A percentile compares a stretch with the other conserved stretches of the same genome.
Conservation (phyloP, 176 grass and related monocot genomes). For the Ananas comosus region DNA sequence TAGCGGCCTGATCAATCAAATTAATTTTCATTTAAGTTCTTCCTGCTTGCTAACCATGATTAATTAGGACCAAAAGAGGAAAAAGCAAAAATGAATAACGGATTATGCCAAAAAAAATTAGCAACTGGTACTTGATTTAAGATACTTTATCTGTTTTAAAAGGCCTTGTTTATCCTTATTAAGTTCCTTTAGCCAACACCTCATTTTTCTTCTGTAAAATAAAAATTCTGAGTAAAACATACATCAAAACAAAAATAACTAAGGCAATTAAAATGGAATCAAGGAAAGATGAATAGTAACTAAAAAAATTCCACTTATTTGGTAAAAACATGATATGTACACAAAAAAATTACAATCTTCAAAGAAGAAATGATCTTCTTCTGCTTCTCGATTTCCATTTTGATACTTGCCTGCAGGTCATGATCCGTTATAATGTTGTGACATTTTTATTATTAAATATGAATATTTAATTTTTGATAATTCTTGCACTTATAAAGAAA, state of each 20-base stretch:
- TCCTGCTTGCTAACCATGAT: slow-evolving; percentile 51
- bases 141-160: slow-evolving; percentile 78
- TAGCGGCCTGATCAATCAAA: slow-evolving; percentile 53
- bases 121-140: slow-evolving; percentile 71
- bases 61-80: slow-evolving; percentile 19
- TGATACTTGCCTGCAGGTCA: slow-evolving; percentile 42
- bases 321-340: not conserved
- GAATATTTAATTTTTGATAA: too few relatives aligned
- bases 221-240: not conserved
- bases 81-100: slow-evolving; percentile 7
- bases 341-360: slow-evolving; percentile 39
- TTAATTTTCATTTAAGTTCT: slow-evolving; percentile 36
- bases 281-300: not conserved
- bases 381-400: slow-evolving; percentile 50
- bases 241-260: slow-evolving; percentile 7
- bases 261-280: slow-evolving; percentile 4
- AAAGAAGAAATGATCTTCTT: slow-evolving; percentile 25
- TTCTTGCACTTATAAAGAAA: too few relatives aligned
- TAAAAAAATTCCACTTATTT: not conserved
- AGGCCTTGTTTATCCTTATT: slow-evolving; percentile 57
- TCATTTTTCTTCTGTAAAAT: slow-evolving; percentile 63
- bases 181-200: slow-evolving; percentile 17
- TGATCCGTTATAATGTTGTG: slow-evolving; percentile 5
- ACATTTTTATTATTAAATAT: too few relatives aligned
- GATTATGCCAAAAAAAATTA: not conserved